A percentile compares a stretch with the other conserved stretches of the same genome.
Conservation (phyloP, 345 rosid genomes). For the Populus davidiana region DNA sequence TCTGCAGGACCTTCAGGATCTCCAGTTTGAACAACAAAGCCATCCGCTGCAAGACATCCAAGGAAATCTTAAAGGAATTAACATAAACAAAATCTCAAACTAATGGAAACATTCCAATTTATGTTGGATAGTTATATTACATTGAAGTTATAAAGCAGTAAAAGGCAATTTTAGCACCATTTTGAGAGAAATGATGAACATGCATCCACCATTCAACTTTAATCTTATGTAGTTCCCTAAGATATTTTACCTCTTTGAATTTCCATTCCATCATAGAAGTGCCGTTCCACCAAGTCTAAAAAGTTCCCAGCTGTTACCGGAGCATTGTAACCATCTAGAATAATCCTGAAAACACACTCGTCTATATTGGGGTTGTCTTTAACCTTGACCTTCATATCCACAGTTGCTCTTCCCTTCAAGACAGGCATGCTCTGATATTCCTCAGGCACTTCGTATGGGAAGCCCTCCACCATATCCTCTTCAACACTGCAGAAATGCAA, state of each 20-base stretch:
- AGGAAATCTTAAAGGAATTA: background rate
- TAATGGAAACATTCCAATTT: too few relatives aligned
- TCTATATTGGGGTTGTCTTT: conserved; percentile 92
- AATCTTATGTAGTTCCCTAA: too few relatives aligned
- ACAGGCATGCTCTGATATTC: conserved; percentile 82
- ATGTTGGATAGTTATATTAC: background rate
- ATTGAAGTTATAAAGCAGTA: too few relatives aligned
- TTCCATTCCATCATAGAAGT: conserved; percentile 97
- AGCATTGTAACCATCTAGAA: conserved; percentile 93
- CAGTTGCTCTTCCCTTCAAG: conserved; percentile 89
- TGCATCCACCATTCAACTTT: too few relatives aligned
- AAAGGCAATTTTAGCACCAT: background rate
- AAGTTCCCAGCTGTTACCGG: conserved; percentile 96
- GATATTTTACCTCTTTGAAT: conserved; percentile 79
- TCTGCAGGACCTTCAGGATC: conserved; percentile 99
- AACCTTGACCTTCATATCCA: conserved; percentile 98
- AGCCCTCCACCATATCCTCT: conserved; percentile 98
- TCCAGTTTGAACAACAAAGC: conserved; percentile 97
- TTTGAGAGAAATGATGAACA: too few relatives aligned
- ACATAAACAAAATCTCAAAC: background rate
- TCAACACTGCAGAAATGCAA: conserved; percentile 99
- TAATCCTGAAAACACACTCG: conserved; percentile 80
- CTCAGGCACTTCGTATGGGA: conserved; percentile 88
- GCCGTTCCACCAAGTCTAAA: conserved; percentile 83
- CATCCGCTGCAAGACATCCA: conserved; percentile 70